Base-by-base conservation (phyloP, 805 yeast species). In the Sugiyamaella smithiae region DNA sequence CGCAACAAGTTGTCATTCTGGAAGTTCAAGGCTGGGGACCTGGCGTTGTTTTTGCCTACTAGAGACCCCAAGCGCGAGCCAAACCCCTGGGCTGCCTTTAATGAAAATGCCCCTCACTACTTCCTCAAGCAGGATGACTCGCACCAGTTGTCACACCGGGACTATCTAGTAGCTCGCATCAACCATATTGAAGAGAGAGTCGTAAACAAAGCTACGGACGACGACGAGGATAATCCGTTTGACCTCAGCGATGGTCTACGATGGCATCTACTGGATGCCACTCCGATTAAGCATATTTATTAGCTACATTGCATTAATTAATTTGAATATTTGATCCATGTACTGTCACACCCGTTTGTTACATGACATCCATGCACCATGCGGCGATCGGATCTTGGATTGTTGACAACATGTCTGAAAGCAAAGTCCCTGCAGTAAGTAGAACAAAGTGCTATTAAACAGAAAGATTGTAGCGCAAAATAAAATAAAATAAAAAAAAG, bases 41-140 rank as follows among this genome's bases (percentile, higher is more conserved):
- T 88, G 57, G 96, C 88, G 1, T 68, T 91, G 49, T 91, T 91
- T 62, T 68, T 91, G 54, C 97, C 95, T 2, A 88, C 96, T 0
- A 69, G 81, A 38, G 75, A 76, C 40, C 77, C 77, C 48, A 57
- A 61, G 26, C 57, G 65, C 23, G 57, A 56, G 38, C 67, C 67
- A 40, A 63, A 66, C 33, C 88, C 91, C 0, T 91, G 98, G 98
- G 97, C 97, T 0, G 96, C 95, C 1, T 91, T 91, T 70, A 90
- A 93, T 56, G 78, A 86, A 48, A 95, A 91, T 1, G 84, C 88
- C 0, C 93, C 95, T 0, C 89, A 90, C 63, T 89, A 81, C 63
- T 84, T 89, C 60, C 68, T 91, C 54, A 78, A 80, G 45, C 70
- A 65, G n/a, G 70, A 72, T 41, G 67, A 67, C 11, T 62, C 71